Evolutionary conservation across 768 basidiomycete genomes (phyloP).

Genomic region (Trametes gibbosa): DNA sequence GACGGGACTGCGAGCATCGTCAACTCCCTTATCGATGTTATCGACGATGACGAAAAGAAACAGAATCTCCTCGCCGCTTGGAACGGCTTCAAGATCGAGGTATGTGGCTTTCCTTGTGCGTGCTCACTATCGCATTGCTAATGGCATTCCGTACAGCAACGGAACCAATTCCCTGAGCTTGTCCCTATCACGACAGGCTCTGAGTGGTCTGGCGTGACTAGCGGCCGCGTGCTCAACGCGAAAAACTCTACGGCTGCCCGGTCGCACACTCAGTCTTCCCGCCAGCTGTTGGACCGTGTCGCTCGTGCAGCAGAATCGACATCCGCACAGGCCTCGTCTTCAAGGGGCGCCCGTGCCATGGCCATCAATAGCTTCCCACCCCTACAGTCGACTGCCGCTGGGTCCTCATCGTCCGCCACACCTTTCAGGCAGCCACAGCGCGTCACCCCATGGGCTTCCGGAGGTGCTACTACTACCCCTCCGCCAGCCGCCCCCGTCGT

Average conservation of each 20-base stretch:
- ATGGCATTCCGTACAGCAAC: conserved; percentile 54
- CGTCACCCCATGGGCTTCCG: conserved; percentile 58
- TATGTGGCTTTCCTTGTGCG: conserved; percentile 28
- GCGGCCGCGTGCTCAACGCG: conserved; percentile 80
- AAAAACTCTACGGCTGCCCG: conserved; percentile 69
- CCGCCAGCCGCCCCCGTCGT: conserved; percentile 20
- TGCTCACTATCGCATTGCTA: background rate
- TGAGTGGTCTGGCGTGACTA: conserved; percentile 76
- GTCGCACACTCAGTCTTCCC: conserved; percentile 53
- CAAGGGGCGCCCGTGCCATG: conserved; percentile 25
- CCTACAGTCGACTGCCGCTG: conserved; percentile 16
- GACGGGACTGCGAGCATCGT: conserved; percentile 77
- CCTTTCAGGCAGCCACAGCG: conserved; percentile 45
- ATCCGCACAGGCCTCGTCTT: conserved; percentile 32
- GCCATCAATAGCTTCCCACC: conserved; percentile 31
- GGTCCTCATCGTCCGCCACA: background rate
- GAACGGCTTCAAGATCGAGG: conserved; percentile 84
- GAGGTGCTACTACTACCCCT: conserved; percentile 27
- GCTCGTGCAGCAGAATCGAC: conserved; percentile 68
- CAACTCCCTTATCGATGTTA: conserved; percentile 68
- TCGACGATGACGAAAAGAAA: conserved; percentile 86
- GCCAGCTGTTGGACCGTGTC: conserved; percentile 83
- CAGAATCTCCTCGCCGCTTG: conserved; percentile 70
- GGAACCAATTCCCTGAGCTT: conserved; percentile 81
- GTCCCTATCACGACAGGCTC: conserved; percentile 54